Conservation (phyloP, 2,329 filamentous ascomycete genomes). For the Beauveria pseudobassiana region DNA sequence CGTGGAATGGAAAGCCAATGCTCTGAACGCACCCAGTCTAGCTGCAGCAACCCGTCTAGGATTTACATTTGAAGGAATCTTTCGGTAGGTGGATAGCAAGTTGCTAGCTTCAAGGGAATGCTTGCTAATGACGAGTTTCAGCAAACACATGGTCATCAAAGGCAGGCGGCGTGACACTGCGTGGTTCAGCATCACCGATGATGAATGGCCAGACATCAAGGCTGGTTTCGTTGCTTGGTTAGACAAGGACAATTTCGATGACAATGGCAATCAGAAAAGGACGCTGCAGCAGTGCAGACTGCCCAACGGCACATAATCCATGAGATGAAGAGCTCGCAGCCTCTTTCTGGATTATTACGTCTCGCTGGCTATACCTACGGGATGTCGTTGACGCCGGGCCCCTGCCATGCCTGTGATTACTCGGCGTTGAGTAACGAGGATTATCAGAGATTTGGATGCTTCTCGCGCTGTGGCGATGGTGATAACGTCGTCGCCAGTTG, state of each 20-base stretch:
- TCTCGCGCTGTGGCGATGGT: not conserved
- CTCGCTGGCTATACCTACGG: not conserved
- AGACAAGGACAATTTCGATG: slow-evolving; percentile 46
- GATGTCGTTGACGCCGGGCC: too few relatives aligned
- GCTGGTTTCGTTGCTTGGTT: slow-evolving; percentile 48
- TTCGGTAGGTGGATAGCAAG: slow-evolving; percentile 31
- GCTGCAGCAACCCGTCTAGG: slow-evolving; percentile 50
- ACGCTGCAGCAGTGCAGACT: slow-evolving; percentile 31
- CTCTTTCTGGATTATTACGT: not conserved
- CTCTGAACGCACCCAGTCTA: slow-evolving; percentile 45
- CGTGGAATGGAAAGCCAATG: slow-evolving; percentile 59
- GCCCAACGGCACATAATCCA: not conserved
- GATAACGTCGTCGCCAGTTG: not conserved
- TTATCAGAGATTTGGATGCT: too few relatives aligned
- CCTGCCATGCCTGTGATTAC: too few relatives aligned
- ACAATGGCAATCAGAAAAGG: slow-evolving; percentile 41
- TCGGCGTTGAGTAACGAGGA: too few relatives aligned
- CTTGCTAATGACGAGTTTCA: slow-evolving; percentile 8
- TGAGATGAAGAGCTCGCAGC: not conserved
- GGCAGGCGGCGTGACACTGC: slow-evolving; percentile 50
- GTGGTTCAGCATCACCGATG: slow-evolving; percentile 51
- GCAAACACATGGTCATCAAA: slow-evolving; percentile 52
- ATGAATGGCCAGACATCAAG: slow-evolving; percentile 47
- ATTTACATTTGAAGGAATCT: slow-evolving; percentile 51
- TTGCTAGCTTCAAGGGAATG: fast-evolving